Conservation (phyloP, 1,139 yeast genomes). For the Torulaspora globosa region DNA sequence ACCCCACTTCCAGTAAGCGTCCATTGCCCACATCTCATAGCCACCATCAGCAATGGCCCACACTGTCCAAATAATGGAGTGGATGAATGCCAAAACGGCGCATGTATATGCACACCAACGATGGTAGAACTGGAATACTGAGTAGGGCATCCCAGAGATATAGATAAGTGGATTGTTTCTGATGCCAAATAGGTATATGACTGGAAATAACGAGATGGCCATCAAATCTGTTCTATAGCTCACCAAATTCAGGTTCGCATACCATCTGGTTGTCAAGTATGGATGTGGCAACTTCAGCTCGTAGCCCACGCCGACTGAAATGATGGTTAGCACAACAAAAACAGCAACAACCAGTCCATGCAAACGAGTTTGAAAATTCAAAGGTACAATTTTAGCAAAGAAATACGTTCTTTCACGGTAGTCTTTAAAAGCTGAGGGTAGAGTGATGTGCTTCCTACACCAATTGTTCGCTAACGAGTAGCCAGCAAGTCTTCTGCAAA, state of each 20-base stretch:
- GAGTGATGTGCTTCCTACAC: constrained; percentile 36
- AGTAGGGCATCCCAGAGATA: constrained; percentile 46
- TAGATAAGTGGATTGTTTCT: constrained; percentile 55
- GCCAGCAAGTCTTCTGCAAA: constrained; percentile 27
- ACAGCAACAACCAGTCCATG: constrained; percentile 42
- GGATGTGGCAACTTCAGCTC: constrained; percentile 41
- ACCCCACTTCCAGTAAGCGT: constrained; percentile 43
- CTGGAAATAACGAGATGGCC: constrained; percentile 49
- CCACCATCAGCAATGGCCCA: constrained; percentile 37
- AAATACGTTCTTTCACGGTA: constrained; percentile 40
- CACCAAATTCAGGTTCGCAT: constrained; percentile 42
- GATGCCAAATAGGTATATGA: constrained; percentile 53
- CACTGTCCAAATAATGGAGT: constrained; percentile 49
- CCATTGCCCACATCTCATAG: constrained; percentile 29
- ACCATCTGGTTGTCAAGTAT: constrained; percentile 40
- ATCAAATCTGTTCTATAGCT: constrained; percentile 55
- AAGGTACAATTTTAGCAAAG: constrained; percentile 32
- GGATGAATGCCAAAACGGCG: constrained; percentile 42
- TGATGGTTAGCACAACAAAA: constrained; percentile 39
- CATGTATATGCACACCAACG: constrained; percentile 42
- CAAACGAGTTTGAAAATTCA: constrained; percentile 48
- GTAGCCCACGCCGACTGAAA: constrained; percentile 42
- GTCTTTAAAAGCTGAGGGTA: constrained; percentile 45
- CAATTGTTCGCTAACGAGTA: constrained; percentile 14
- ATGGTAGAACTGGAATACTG: constrained; percentile 49